A percentile compares a stretch with the other conserved stretches of the same genome.
These are phyloP conservation scores for Oryza coarctata DNA, from an alignment of 176 grass and related monocot genomes.

Conservation along the genomic window DNA sequence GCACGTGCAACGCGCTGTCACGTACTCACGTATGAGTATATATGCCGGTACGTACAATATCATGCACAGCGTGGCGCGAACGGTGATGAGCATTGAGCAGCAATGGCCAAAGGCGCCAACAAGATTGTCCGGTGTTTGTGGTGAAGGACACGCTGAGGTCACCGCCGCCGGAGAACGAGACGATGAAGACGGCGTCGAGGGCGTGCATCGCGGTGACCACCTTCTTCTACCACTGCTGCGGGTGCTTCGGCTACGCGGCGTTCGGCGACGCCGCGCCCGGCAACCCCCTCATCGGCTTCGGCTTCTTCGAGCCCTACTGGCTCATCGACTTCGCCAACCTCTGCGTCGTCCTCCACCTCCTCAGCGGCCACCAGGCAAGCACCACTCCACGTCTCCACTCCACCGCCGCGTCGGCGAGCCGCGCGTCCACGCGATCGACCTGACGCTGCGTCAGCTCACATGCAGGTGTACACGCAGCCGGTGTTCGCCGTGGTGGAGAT, in stretches of 20 bases:
- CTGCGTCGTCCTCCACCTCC: constrained; percentile 62
- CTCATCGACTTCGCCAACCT: constrained; percentile 82
- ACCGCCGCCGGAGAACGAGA: constrained; percentile 61
- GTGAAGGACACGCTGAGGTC: constrained; percentile 76
- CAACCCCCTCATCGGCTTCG: constrained; percentile 86
- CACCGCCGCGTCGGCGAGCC: neutral
- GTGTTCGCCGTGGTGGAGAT: constrained; percentile 54
- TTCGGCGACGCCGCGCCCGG: constrained; percentile 80
- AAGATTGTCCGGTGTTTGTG: neutral
- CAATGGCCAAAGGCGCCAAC: too few relatives aligned
- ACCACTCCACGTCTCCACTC: neutral
- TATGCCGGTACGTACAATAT: too few relatives aligned
- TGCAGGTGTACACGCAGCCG: constrained; percentile 59
- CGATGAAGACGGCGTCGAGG: constrained; percentile 70
- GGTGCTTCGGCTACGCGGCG: constrained; percentile 82
- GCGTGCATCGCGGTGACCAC: constrained; percentile 54
- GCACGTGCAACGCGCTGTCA: constrained; percentile 14
- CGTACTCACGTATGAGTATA: too few relatives aligned
- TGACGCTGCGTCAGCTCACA: neutral
- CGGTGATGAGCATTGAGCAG: neutral
- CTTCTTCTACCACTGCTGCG: constrained; percentile 79
- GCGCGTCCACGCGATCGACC: neutral
- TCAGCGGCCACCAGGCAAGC: constrained; percentile 77
- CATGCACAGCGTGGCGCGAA: too few relatives aligned
- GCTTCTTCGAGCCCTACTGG: constrained; percentile 91